Percentiles rank a stretch among this genome's conserved stretches.
phyloP scores from a whole-genome alignment of 2,329 filamentous ascomycete species.

The Alternaria arbusti region DNA sequence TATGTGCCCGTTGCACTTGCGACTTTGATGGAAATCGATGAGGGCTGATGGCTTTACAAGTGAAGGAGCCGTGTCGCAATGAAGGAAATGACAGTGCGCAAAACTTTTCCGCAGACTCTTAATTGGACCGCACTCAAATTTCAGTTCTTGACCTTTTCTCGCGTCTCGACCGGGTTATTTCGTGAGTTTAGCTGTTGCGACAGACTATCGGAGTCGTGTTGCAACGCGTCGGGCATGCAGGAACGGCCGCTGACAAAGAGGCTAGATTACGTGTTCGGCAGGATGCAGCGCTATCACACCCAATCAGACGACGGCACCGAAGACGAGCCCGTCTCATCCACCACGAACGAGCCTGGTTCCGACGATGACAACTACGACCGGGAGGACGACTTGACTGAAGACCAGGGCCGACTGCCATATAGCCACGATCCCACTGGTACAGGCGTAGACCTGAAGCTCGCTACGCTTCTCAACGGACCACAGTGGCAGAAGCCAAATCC shows the following conservation, averaged over 20 bases:
- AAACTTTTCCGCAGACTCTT: neutral
- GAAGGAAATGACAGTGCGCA: conserved; percentile 5
- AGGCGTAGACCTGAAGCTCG: neutral
- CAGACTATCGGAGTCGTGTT: conserved; percentile 3
- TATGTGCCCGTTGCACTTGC: neutral
- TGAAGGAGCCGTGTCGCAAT: conserved; percentile 12
- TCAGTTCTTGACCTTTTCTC: neutral
- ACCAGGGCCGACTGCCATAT: neutral
- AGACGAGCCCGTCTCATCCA: conserved; percentile 18
- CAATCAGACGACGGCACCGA: conserved; percentile 27
- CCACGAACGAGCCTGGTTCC: conserved; percentile 9
- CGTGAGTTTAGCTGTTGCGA: neutral
- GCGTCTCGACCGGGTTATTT: neutral
- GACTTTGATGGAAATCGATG: conserved; percentile 26
- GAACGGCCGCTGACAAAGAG: conserved; percentile 22
- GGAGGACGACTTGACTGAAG: conserved; percentile 6
- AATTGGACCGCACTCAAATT: neutral
- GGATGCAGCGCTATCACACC: conserved; percentile 22
- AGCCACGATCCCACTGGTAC: neutral
- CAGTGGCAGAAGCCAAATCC: conserved; percentile 9
- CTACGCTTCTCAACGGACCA: neutral
- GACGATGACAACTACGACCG: conserved; percentile 7
- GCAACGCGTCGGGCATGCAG: conserved; percentile 1
- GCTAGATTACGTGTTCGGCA: conserved; percentile 37
- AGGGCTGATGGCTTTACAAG: conserved; percentile 22